Conservation (phyloP, 169 alveolate species). For the Cryptosporidium andersoni region DNA sequence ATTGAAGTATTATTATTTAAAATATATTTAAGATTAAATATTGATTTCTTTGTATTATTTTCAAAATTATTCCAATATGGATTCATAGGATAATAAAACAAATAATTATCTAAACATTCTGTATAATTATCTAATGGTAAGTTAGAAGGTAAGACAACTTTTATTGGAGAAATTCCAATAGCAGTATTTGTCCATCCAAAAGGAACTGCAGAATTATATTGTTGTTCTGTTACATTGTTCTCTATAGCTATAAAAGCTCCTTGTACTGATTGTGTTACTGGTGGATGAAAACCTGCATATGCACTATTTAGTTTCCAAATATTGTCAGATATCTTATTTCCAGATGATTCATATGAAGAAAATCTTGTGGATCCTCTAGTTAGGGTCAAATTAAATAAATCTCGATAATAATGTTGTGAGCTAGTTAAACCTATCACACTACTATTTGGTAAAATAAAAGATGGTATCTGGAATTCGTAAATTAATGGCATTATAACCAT, state of each 20-base stretch:
- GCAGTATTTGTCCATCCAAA: constrained; percentile 67
- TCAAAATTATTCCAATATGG: constrained; percentile 26
- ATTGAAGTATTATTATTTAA: too few relatives aligned
- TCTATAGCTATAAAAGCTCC: constrained; percentile 56
- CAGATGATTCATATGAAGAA: background rate
- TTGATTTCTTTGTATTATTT: too few relatives aligned
- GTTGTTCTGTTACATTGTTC: constrained; percentile 40
- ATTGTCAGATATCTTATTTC: background rate
- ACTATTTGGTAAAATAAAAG: constrained; percentile 14
- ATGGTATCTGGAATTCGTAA: constrained; percentile 29
- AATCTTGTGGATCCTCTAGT: constrained; percentile 10
- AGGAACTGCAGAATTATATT: constrained; percentile 69
- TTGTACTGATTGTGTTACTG: constrained; percentile 44
- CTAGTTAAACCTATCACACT: constrained; percentile 10
- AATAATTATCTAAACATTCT: constrained; percentile 26
- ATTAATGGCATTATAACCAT: constrained; percentile 34
- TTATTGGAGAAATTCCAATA: constrained; percentile 51
- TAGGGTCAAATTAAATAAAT: constrained; percentile 40
- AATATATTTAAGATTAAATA: too few relatives aligned
- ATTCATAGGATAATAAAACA: constrained; percentile 54
- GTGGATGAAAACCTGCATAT: constrained; percentile 62
- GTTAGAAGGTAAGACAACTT: constrained; percentile 53
- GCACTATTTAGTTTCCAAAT: constrained; percentile 32
- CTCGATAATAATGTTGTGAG: constrained; percentile 31
- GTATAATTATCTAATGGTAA: constrained; percentile 5